Percentiles rank a stretch among this genome's conserved stretches.
Conservation (phyloP, 805 yeast species). For the Cyberlindnera xylosilytica region DNA sequence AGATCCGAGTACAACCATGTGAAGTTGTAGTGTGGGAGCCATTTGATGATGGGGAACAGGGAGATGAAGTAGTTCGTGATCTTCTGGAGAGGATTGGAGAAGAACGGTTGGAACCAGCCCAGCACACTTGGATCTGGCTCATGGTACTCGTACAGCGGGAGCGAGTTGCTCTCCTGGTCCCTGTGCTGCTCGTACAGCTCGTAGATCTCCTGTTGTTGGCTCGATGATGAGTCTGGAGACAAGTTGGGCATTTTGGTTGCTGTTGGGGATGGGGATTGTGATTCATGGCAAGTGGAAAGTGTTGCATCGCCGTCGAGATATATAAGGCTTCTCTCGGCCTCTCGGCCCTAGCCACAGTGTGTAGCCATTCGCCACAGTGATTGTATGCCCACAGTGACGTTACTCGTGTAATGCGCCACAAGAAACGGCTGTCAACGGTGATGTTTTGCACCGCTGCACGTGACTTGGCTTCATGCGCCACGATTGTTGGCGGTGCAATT, state of each 20-base stretch:
- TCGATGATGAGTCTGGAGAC: slow-evolving; percentile 3
- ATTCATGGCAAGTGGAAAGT: too few relatives aligned
- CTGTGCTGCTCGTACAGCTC: slow-evolving; percentile 17
- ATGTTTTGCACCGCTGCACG: too few relatives aligned
- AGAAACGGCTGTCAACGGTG: too few relatives aligned
- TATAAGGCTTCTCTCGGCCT: too few relatives aligned
- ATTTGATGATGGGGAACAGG: slow-evolving; percentile 73
- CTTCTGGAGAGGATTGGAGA: slow-evolving; percentile 21
- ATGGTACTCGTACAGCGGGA: slow-evolving; percentile 11
- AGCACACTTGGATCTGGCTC: slow-evolving; percentile 9
- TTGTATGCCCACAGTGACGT: not conserved
- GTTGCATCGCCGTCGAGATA: too few relatives aligned
- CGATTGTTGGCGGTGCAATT: too few relatives aligned
- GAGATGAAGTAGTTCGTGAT: slow-evolving; percentile 51
- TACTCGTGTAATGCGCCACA: too few relatives aligned
- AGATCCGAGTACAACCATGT: slow-evolving; percentile 80
- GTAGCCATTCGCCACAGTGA: not conserved
- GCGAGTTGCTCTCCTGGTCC: slow-evolving; percentile 1
- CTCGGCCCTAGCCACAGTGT: not conserved
- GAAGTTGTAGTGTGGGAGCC: slow-evolving; percentile 82
- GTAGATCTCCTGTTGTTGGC: slow-evolving; percentile 10
- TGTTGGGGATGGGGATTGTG: too few relatives aligned
- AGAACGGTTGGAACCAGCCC: slow-evolving; percentile 12
- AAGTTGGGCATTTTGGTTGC: slow-evolving; percentile 3
- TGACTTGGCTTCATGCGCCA: too few relatives aligned